Evolutionary conservation across 768 basidiomycete species (phyloP).

Genomic region (Ramaria rubella): DNA sequence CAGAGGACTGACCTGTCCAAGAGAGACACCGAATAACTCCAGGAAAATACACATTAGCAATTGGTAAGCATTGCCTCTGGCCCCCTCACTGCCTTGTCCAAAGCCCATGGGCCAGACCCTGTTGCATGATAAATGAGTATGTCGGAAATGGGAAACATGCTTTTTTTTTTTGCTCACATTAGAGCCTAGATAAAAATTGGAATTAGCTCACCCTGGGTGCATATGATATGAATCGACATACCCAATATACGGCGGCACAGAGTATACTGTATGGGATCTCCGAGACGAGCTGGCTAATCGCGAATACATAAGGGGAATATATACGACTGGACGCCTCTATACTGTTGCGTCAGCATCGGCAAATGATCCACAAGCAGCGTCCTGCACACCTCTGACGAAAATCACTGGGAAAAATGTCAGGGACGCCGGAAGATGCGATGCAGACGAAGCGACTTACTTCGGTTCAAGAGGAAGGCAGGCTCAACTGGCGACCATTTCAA

Average conservation of each 20-base stretch:
- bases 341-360: too few species aligned
- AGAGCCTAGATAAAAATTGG: slow-evolving; percentile 25
- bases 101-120: slow-evolving; percentile 60
- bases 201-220: background rate
- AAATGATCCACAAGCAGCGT: too few species aligned
- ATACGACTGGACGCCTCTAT: slow-evolving; percentile 76
- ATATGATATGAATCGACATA: slow-evolving; percentile 22
- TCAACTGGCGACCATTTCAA: slow-evolving; percentile 33
- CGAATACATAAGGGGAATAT: slow-evolving; percentile 81
- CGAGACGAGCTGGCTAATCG: slow-evolving; percentile 71
- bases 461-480: slow-evolving; percentile 73
- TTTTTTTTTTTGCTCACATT: too few species aligned
- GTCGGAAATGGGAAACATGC: background rate
- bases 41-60: slow-evolving; percentile 64
- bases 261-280: slow-evolving; percentile 73
- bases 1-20: slow-evolving; percentile 43
- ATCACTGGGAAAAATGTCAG: slow-evolving; percentile 21
- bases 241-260: slow-evolving; percentile 72
- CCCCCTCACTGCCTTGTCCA: slow-evolving; percentile 54
- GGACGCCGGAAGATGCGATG: background rate
- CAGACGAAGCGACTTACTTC: slow-evolving; percentile 30
- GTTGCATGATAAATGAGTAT: background rate
- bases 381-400: slow-evolving; percentile 26
- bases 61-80: slow-evolving; percentile 64
- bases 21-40: slow-evolving; percentile 63